Conservation (phyloP, 192 early-diverging fungal species). For the Coemansia nantahalensis region DNA sequence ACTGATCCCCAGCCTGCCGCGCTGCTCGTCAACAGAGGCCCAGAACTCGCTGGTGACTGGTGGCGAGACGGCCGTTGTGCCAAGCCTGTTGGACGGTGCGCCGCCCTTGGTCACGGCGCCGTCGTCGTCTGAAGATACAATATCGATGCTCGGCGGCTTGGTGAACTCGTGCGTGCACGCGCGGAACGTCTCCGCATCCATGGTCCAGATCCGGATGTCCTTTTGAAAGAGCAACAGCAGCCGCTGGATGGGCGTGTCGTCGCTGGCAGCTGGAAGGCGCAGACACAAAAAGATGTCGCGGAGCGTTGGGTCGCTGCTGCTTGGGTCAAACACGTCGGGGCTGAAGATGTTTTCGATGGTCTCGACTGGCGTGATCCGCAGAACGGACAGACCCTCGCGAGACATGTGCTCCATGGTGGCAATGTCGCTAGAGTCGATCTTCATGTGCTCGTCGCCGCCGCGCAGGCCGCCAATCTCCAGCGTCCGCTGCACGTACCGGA, state of each 20-base stretch:
- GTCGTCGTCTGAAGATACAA: slow-evolving; percentile 39
- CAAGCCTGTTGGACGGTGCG: not conserved
- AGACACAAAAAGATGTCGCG: slow-evolving; percentile 23
- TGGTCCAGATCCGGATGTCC: not conserved
- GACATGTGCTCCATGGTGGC: slow-evolving; percentile 13
- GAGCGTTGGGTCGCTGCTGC: slow-evolving; percentile 12
- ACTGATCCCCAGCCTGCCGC: not conserved
- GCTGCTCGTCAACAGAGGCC: slow-evolving; percentile 7
- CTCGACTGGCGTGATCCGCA: slow-evolving; percentile 23
- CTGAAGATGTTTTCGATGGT: slow-evolving; percentile 39
- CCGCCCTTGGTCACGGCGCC: not conserved
- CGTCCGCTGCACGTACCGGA: slow-evolving; percentile 10
- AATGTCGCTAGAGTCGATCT: slow-evolving; percentile 15
- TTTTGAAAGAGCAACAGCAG: slow-evolving; percentile 8
- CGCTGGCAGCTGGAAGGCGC: slow-evolving; percentile 1
- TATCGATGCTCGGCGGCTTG: slow-evolving; percentile 27
- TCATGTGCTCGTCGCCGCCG: slow-evolving; percentile 17
- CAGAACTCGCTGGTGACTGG: slow-evolving; percentile 7
- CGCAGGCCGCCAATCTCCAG: slow-evolving; percentile 21
- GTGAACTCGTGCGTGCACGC: slow-evolving; percentile 21
- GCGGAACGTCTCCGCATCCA: slow-evolving; percentile 6
- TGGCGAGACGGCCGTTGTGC: not conserved
- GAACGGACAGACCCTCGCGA: slow-evolving; percentile 8
- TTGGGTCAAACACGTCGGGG: slow-evolving; percentile 23
- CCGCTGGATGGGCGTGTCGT: not conserved